Percentiles rank a stretch among this genome's conserved stretches.
Conservation (phyloP, 805 yeast species). For the Candida michaelii region DNA sequence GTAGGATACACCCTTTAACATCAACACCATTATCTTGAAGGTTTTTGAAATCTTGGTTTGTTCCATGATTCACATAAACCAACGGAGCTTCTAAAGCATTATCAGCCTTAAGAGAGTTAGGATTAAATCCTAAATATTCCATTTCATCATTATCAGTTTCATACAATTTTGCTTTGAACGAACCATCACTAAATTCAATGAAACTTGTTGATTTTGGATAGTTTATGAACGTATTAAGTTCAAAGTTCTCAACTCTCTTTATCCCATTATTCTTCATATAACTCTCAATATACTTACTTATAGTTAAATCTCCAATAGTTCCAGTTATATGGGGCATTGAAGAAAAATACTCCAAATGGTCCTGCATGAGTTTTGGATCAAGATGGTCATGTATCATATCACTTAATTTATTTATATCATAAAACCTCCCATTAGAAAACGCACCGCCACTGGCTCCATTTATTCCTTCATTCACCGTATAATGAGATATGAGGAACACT, state of each 20-base stretch:
- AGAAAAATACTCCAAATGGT: constrained; percentile 67
- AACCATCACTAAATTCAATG: constrained; percentile 31
- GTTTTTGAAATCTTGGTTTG: constrained; percentile 48
- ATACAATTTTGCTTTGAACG: constrained; percentile 38
- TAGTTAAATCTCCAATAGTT: constrained; percentile 76
- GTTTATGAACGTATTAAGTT: constrained; percentile 57
- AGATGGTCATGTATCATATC: constrained; percentile 50
- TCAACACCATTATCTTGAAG: constrained; percentile 40
- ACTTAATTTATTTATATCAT: constrained; percentile 54
- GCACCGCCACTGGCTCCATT: constrained; percentile 42
- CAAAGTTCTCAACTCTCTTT: constrained; percentile 47
- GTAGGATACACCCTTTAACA: constrained; percentile 49
- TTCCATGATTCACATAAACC: constrained; percentile 70
- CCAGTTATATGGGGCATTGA: constrained; percentile 88
- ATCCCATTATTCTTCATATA: constrained; percentile 61
- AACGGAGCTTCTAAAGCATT: constrained; percentile 56
- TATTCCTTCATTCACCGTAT: constrained; percentile 47
- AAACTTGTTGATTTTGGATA: constrained; percentile 51
- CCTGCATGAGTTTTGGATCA: constrained; percentile 58
- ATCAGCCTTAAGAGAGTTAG: constrained; percentile 52
- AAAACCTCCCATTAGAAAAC: constrained; percentile 55
- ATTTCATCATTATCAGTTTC: constrained; percentile 34
- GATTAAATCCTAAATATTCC: constrained; percentile 59
- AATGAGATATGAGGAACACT: constrained; percentile 56
- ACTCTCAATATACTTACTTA: constrained; percentile 64